A percentile compares a stretch with the other conserved stretches of the same genome.
Conservation (phyloP, 331 rosid species). For the Dryas integrifolia region DNA sequence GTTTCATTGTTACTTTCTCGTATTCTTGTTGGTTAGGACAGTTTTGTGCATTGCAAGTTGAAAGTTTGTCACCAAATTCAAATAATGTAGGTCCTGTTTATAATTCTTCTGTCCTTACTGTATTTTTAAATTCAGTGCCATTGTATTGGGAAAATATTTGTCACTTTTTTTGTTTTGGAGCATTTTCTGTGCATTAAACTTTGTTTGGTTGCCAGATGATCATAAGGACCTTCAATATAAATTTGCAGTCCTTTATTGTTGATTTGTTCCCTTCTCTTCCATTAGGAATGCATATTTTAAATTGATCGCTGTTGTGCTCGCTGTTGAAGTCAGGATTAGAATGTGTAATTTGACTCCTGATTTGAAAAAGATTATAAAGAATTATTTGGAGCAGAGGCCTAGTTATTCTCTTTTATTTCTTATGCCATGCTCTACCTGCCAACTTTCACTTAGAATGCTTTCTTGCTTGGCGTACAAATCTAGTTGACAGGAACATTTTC, state of each 20-base stretch:
- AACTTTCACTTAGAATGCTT: too few relatives aligned
- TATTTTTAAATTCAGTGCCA: neutral
- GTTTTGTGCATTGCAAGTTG: neutral
- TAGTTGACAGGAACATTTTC: too few relatives aligned
- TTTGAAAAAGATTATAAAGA: neutral
- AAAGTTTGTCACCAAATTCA: slow-evolving; percentile 6
- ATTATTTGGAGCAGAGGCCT: neutral
- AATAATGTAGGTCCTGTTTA: neutral
- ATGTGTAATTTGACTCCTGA: neutral
- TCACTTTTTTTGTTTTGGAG: neutral
- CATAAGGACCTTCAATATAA: neutral
- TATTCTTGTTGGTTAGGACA: neutral
- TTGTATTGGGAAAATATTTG: neutral
- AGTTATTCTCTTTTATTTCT: too few relatives aligned
- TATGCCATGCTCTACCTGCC: too few relatives aligned
- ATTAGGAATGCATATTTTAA: neutral
- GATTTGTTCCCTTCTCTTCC: neutral
- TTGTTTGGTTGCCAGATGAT: too few relatives aligned
- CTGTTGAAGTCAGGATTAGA: neutral
- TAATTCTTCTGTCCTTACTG: neutral
- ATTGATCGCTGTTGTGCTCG: neutral
- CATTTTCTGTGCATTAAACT: neutral
- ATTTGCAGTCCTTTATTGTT: neutral
- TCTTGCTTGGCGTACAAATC: too few relatives aligned
- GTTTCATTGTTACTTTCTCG: neutral